Percentiles rank a stretch among this genome's conserved stretches.
Evolutionary conservation across 345 rosid species (phyloP).

Genomic region (Eucalyptus tenuipes): DNA sequence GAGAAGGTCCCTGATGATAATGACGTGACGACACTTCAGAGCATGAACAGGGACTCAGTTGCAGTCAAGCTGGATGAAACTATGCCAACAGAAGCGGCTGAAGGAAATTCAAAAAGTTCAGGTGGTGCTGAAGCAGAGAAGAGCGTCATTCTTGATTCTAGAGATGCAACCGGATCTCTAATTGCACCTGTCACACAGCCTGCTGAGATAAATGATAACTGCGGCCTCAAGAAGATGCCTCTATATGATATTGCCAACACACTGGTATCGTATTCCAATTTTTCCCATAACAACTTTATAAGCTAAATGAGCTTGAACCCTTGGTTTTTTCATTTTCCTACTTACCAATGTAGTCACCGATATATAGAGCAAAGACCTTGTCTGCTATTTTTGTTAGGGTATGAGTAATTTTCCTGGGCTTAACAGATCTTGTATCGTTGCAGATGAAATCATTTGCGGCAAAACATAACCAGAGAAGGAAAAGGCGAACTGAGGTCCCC

Average conservation of each 20-base stretch:
- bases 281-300: not conserved
- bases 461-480: conserved; percentile 16
- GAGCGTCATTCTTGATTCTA: conserved; percentile 6
- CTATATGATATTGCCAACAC: conserved; percentile 70
- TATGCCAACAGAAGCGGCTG: not conserved
- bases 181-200: conserved; percentile 15
- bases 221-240: conserved; percentile 44
- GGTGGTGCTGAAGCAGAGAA: conserved; percentile 7
- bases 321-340: not conserved
- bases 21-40: not conserved
- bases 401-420: not conserved
- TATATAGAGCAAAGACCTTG: not conserved
- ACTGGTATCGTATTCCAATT: conserved; percentile 15
- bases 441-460: conserved; percentile 26
- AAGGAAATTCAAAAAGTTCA: not conserved
- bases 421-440: not conserved
- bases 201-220: conserved; percentile 14
- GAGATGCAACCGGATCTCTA: conserved; percentile 12
- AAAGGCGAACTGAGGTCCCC: conserved; percentile 1
- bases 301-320: not conserved
- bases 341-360: not conserved
- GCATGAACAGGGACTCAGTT: not conserved
- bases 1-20: not conserved
- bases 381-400: not conserved
- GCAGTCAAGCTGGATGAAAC: not conserved